phyloP scores from a whole-genome alignment of 2,329 filamentous ascomycete genomes.

The Colletotrichum magnum region DNA sequence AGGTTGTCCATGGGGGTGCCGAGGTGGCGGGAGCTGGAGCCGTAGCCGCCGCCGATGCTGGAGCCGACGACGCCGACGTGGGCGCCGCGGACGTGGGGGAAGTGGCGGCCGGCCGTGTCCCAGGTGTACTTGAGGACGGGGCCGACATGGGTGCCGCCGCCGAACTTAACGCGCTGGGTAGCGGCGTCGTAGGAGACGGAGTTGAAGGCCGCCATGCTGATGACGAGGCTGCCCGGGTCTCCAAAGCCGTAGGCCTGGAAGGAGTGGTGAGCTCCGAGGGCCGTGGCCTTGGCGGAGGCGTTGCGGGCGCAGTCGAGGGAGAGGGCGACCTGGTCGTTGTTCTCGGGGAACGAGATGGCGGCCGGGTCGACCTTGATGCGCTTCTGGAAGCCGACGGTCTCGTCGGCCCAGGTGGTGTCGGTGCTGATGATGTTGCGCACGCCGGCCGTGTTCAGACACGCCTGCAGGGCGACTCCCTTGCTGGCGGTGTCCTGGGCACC shows the following conservation, averaged over 20 bases:
- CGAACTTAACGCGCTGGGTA: constrained; percentile 36
- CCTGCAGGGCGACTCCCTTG: constrained; percentile 35
- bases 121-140: constrained; percentile 38
- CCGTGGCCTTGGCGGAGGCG: constrained; percentile 32
- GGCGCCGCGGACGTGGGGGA: constrained; percentile 40
- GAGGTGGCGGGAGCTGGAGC: constrained; percentile 34
- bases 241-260: constrained; percentile 41
- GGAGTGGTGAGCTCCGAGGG: constrained; percentile 39
- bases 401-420: constrained; percentile 32
- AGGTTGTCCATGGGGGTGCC: constrained; percentile 41
- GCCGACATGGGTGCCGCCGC: constrained; percentile 38
- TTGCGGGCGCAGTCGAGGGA: constrained; percentile 40
- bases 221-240: constrained; percentile 36
- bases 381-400: constrained; percentile 39
- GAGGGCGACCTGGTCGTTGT: constrained; percentile 36
- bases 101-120: constrained; percentile 40
- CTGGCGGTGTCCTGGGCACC: constrained; percentile 26
- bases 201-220: constrained; percentile 41
- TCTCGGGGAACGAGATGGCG: constrained; percentile 40
- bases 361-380: constrained; percentile 39
- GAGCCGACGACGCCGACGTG: constrained; percentile 38
- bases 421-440: constrained; percentile 39
- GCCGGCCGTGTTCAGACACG: constrained; percentile 37
- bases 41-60: constrained; percentile 40
- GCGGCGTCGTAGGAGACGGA: constrained; percentile 30